Conservation (phyloP, 2,329 filamentous ascomycete species). For the Beauveria pseudobassiana region DNA sequence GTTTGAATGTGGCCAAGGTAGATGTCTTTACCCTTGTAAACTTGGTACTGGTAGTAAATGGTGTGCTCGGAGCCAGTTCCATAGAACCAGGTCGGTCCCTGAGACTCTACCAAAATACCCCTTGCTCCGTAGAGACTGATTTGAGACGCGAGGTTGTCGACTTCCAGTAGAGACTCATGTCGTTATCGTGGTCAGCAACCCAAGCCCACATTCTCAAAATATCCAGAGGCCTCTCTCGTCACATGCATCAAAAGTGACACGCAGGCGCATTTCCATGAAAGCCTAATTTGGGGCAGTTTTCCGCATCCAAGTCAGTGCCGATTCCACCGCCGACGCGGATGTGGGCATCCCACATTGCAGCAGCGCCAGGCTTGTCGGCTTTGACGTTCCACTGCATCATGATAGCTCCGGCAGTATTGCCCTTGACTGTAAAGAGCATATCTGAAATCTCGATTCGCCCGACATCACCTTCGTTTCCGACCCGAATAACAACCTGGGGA, state of each 20-base stretch:
- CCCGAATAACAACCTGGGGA: constrained; percentile 57
- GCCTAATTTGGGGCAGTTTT: constrained; percentile 18
- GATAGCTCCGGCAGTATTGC: constrained; percentile 60
- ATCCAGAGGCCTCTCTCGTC: constrained; percentile 37
- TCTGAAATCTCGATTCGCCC: constrained; percentile 64
- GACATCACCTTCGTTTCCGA: constrained; percentile 52
- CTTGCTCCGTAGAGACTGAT: not conserved
- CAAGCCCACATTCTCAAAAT: constrained; percentile 54
- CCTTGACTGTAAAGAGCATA: constrained; percentile 58
- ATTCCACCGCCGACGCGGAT: constrained; percentile 33
- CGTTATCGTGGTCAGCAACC: constrained; percentile 58
- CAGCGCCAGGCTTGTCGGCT: constrained; percentile 39
- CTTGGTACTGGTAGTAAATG: constrained; percentile 23
- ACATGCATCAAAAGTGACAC: constrained; percentile 47
- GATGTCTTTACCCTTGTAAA: constrained; percentile 50
- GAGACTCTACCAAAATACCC: not conserved
- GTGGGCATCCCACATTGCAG: constrained; percentile 29
- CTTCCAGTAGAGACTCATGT: not conserved
- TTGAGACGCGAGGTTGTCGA: not conserved
- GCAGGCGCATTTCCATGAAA: constrained; percentile 45
- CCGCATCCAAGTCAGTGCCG: constrained; percentile 14
- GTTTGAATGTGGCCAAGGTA: constrained; percentile 29
- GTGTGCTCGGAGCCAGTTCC: not conserved
- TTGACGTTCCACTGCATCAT: constrained; percentile 66
- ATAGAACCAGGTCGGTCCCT: not conserved